Conservation (phyloP, 192 early-diverging fungal genomes). For the Diversispora eburnea region DNA sequence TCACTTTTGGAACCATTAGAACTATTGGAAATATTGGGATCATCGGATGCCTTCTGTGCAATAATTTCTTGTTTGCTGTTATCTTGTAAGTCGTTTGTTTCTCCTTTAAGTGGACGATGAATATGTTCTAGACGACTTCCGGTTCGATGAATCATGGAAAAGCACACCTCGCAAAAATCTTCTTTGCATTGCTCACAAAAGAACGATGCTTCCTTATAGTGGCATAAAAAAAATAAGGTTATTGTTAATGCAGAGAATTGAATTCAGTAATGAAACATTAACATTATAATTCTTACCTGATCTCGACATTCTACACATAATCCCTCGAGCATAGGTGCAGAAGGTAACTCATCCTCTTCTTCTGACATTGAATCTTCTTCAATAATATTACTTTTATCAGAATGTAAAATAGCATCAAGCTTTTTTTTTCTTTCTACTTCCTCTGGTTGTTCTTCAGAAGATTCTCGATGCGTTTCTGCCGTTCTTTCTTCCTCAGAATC, state of each 20-base stretch:
- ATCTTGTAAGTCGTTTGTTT: not conserved
- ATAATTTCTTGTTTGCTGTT: too few species aligned
- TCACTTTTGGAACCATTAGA: not conserved
- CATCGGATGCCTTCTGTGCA: too few species aligned
- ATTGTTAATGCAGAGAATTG: not conserved
- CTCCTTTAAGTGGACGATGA: conserved; percentile 34
- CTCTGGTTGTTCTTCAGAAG: too few species aligned
- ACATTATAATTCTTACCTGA: conserved; percentile 47
- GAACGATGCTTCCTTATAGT: conserved; percentile 45
- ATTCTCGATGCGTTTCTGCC: not conserved
- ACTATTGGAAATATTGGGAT: too few species aligned
- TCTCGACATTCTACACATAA: conserved; percentile 90
- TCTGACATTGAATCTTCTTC: not conserved
- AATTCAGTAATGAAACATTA: not conserved
- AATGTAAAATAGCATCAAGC: too few species aligned
- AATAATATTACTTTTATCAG: too few species aligned
- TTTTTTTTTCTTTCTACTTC: too few species aligned
- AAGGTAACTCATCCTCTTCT: conserved; percentile 32
- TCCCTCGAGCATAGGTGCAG: conserved; percentile 55
- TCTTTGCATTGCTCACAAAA: conserved; percentile 83
- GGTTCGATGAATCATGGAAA: conserved; percentile 79
- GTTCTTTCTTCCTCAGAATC: conserved; percentile 3
- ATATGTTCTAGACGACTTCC: conserved; percentile 64
- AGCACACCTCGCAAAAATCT: conserved; percentile 91
- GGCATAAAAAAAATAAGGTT: conserved; percentile 1